These are phyloP conservation scores for Coemansia sp. DNA, from an alignment of 192 early-diverging fungal genomes.

Conservation along the genomic window DNA sequence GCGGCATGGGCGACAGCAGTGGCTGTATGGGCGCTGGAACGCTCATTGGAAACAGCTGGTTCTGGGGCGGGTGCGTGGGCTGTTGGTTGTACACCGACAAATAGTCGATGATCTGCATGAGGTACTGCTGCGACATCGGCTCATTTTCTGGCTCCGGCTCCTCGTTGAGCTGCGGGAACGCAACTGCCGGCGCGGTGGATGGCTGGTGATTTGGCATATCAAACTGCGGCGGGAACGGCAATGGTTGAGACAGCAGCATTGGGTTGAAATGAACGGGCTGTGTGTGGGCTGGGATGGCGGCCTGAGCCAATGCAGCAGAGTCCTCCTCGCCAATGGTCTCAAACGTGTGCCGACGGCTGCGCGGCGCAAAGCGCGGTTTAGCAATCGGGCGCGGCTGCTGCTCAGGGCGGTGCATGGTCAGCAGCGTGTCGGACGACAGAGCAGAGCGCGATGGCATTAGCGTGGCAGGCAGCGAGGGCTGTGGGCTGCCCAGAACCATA, in stretches of 20 bases:
- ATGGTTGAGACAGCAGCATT: conserved; percentile 44
- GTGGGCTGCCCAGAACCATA: conserved; percentile 7
- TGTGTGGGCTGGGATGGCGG: conserved; percentile 1
- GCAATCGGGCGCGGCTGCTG: neutral
- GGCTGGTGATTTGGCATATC: neutral
- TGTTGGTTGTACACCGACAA: conserved; percentile 37
- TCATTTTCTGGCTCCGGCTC: conserved; percentile 21
- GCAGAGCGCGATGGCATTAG: conserved; percentile 18
- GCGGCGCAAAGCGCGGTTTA: conserved; percentile 13
- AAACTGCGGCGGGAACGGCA: conserved; percentile 43
- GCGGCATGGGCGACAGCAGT: conserved; percentile 15
- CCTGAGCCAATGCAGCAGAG: conserved; percentile 23
- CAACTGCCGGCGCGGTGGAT: conserved; percentile 7
- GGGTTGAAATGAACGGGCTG: conserved; percentile 32
- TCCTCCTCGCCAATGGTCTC: conserved; percentile 53
- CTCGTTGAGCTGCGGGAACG: conserved; percentile 48
- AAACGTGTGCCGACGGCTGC: conserved; percentile 39
- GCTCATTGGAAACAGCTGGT: conserved; percentile 18
- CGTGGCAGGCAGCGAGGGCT: conserved; percentile 1
- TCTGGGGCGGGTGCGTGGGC: conserved; percentile 8
- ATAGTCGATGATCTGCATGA: conserved; percentile 56
- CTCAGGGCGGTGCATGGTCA: conserved; percentile 17
- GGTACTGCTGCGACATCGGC: conserved; percentile 38
- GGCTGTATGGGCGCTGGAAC: neutral
- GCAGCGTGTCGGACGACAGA: conserved; percentile 27